These are phyloP conservation scores for Mycena belliarum DNA, from an alignment of 768 basidiomycete genomes.

Conservation along the genomic window DNA sequence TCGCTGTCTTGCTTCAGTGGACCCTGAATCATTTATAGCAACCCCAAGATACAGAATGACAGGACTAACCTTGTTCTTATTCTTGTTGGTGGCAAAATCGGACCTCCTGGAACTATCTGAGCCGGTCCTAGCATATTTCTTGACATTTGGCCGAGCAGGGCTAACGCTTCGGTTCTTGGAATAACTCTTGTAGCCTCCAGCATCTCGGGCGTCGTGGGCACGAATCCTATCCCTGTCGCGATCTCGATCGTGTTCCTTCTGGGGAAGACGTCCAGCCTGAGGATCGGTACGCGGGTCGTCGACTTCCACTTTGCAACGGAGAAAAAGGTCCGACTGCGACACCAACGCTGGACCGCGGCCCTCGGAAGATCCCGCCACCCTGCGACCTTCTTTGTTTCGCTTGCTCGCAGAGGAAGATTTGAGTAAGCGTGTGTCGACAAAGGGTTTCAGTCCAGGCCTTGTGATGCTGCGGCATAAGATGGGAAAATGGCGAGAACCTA, in stretches of 20 bases:
- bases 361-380: conserved; percentile 11
- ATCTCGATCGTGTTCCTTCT: conserved; percentile 11
- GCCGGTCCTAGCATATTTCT: conserved; percentile 11
- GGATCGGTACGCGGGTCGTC: conserved; percentile 21
- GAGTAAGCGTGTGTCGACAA: conserved; percentile 14
- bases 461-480: conserved; percentile 2
- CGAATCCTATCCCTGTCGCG: conserved; percentile 15
- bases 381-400: conserved; percentile 19
- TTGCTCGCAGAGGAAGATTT: conserved; percentile 8
- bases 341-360: conserved; percentile 37
- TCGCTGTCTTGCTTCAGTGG: conserved; percentile 8
- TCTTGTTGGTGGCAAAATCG: conserved; percentile 4
- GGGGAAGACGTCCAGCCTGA: neutral
- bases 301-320: conserved; percentile 31
- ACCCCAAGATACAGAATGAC: neutral
- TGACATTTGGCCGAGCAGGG: conserved; percentile 8
- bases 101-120: conserved; percentile 15
- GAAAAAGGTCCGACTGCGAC: conserved; percentile 47
- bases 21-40: conserved; percentile 3
- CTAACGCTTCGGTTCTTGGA: conserved; percentile 14
- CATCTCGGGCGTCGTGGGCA: neutral
- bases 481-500: neutral
- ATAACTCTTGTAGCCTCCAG: conserved; percentile 1
- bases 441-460: conserved; percentile 24
- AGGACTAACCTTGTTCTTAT: conserved; percentile 9